Conservation (phyloP, 2,329 filamentous ascomycete genomes). For the Corniculantispora saksenae region DNA sequence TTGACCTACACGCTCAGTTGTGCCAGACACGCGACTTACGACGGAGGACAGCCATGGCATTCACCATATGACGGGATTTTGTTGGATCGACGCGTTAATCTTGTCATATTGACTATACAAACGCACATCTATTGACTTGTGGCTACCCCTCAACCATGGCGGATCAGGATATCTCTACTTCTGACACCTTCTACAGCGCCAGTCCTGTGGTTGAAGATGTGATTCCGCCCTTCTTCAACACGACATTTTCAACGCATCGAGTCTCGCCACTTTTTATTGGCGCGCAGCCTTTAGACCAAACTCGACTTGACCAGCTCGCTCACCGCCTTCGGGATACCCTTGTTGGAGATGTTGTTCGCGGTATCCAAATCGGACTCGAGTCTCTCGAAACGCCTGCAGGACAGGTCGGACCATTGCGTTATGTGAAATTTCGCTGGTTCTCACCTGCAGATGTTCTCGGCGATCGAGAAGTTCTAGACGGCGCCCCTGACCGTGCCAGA, state of each 20-base stretch:
- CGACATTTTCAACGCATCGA: constrained; percentile 58
- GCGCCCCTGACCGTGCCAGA: constrained; percentile 21
- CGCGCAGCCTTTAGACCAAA: constrained; percentile 36
- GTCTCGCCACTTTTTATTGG: constrained; percentile 56
- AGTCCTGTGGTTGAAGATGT: constrained; percentile 23
- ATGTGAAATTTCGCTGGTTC: constrained; percentile 52
- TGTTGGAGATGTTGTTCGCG: constrained; percentile 61
- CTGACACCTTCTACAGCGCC: constrained; percentile 15
- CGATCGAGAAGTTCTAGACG: constrained; percentile 26
- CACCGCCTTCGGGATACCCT: constrained; percentile 54
- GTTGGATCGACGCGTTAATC: neutral
- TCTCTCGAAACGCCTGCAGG: constrained; percentile 41
- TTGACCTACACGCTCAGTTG: neutral
- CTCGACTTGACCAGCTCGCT: constrained; percentile 45
- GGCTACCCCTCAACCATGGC: constrained; percentile 6
- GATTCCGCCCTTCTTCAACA: constrained; percentile 54
- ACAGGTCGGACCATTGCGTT: constrained; percentile 45
- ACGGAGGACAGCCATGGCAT: neutral
- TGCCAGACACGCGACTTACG: constrained; percentile 5
- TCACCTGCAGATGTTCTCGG: constrained; percentile 34
- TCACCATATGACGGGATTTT: neutral
- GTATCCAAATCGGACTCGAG: constrained; percentile 55
- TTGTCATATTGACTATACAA: neutral
- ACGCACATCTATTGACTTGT: neutral
- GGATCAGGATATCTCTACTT: constrained; percentile 15